These are phyloP conservation scores for Nectriaceae sp. DNA, from an alignment of 2,329 filamentous ascomycete genomes.

Conservation along the genomic window DNA sequence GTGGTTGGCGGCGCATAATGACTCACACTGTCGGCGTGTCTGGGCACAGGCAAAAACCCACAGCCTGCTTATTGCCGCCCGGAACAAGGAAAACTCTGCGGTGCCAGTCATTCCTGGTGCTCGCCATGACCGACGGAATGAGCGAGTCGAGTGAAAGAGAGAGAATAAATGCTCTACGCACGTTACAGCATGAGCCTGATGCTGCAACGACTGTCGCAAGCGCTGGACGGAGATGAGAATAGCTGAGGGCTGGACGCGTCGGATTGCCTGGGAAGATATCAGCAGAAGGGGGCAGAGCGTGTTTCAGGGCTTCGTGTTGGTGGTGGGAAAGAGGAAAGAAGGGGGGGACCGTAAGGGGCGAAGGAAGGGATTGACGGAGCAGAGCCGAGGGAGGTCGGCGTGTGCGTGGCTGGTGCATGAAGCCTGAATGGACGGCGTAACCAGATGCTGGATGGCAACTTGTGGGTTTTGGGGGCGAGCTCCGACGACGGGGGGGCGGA, in stretches of 20 bases:
- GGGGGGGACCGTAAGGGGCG: constrained; percentile 25
- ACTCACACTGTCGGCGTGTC: constrained; percentile 26
- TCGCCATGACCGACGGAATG: background rate
- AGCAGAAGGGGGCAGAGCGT: constrained; percentile 27
- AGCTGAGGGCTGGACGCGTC: constrained; percentile 15
- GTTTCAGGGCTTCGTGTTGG: constrained; percentile 28
- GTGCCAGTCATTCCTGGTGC: constrained; percentile 6
- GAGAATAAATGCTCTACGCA: background rate
- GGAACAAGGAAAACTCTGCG: constrained; percentile 17
- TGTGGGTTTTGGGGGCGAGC: background rate
- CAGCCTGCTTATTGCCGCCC: constrained; percentile 17
- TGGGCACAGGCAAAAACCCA: constrained; percentile 25
- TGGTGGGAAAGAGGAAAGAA: constrained; percentile 19
- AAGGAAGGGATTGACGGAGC: constrained; percentile 28
- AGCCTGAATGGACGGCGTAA: constrained; percentile 22
- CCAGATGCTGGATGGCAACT: background rate
- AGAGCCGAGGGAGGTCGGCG: constrained; percentile 1
- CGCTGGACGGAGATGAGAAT: background rate
- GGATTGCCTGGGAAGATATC: constrained; percentile 15
- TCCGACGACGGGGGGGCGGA: constrained; percentile 13
- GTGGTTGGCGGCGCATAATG: constrained; percentile 28
- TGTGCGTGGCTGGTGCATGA: constrained; percentile 17
- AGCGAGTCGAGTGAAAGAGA: too few species aligned
- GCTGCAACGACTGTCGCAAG: constrained; percentile 25
- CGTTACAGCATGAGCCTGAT: constrained; percentile 7